Percentiles rank a stretch among this genome's conserved stretches.
These are phyloP conservation scores for Microstegium vimineum DNA, from an alignment of 176 grass and related monocot genomes.

Conservation along the genomic window DNA sequence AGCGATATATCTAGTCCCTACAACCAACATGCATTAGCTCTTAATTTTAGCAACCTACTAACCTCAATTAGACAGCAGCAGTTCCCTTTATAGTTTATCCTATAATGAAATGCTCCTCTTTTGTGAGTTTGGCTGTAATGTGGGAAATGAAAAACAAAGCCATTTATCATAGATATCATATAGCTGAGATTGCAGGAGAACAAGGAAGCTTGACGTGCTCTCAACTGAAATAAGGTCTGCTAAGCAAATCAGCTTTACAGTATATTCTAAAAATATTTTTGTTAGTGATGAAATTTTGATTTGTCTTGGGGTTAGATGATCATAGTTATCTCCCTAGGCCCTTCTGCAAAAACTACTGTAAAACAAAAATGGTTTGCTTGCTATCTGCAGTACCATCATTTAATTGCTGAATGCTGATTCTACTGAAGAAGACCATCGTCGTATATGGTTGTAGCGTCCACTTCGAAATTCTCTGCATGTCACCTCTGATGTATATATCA, in stretches of 20 bases:
- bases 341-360: neutral
- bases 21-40: neutral
- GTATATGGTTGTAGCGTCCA: neutral
- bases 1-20: neutral
- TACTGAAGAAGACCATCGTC: neutral
- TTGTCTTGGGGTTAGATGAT: neutral
- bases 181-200: neutral
- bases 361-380: neutral
- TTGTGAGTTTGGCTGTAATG: neutral
- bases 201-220: neutral
- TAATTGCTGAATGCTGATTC: constrained; percentile 1
- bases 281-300: neutral
- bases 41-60: neutral
- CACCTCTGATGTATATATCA: constrained; percentile 26
- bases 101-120: neutral
- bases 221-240: neutral
- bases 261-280: neutral
- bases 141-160: neutral
- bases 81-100: neutral
- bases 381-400: neutral
- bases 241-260: neutral
- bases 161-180: neutral
- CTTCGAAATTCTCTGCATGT: neutral
- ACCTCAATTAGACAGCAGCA: neutral
- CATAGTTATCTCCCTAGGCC: neutral